Evolutionary conservation across 2,329 filamentous ascomycete species (phyloP).

Genomic region (Biscogniauxia marginata): DNA sequence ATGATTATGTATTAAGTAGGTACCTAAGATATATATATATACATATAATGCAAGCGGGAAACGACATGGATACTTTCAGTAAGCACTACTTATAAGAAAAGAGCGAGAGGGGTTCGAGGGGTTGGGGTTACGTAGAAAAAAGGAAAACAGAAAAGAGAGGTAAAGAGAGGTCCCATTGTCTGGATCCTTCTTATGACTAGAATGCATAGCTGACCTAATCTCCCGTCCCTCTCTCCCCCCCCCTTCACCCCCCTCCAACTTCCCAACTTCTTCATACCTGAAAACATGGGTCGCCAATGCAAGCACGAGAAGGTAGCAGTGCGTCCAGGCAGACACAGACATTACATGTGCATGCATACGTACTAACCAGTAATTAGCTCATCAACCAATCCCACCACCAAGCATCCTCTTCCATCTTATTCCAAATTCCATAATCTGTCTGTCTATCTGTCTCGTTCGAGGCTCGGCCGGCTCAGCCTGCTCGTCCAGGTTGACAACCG

Average conservation of each 20-base stretch:
- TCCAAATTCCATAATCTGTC: neutral
- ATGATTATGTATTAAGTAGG: no score
- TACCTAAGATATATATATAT: no score
- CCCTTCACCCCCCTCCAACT: neutral
- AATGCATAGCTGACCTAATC: neutral
- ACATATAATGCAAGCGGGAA: no score
- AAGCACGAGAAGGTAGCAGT: neutral
- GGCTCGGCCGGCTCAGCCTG: no score
- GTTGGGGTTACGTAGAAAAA: no score
- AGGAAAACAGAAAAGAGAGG: no score
- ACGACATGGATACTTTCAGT: no score
- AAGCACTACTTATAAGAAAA: no score
- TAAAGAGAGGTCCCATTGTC: no score
- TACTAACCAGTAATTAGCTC: neutral
- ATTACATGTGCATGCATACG: neutral
- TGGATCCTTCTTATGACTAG: no score
- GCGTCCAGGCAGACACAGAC: neutral
- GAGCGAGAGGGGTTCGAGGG: no score
- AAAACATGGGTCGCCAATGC: neutral
- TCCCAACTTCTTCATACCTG: neutral
- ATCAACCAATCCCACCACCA: neutral
- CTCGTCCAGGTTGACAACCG: no score
- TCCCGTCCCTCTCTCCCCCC: neutral
- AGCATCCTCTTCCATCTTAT: neutral
- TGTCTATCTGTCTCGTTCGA: neutral